Evolutionary conservation across 345 rosid genomes (phyloP).

Genomic region (Hibiscus syriacus): DNA sequence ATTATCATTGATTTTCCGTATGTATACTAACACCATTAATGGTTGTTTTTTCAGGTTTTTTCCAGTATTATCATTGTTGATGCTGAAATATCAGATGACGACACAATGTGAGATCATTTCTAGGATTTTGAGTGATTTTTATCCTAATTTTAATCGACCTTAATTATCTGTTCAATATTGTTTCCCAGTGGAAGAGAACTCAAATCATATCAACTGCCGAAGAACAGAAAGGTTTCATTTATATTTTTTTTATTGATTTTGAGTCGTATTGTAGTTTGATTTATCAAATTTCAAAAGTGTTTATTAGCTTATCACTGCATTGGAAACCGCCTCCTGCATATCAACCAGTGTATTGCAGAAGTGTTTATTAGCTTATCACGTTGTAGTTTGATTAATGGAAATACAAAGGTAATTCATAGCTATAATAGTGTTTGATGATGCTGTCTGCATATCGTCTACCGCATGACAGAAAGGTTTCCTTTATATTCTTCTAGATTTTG

Average conservation of each 20-base stretch:
- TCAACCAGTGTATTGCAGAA: neutral
- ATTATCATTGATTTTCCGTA: too few species aligned
- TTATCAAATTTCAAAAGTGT: neutral
- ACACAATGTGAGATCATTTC: conserved; percentile 32
- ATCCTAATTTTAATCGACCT: neutral
- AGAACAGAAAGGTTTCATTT: conserved; percentile 24
- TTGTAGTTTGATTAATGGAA: neutral
- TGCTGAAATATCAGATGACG: conserved; percentile 28
- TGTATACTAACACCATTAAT: too few species aligned
- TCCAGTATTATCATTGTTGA: conserved; percentile 23
- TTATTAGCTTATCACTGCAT: neutral
- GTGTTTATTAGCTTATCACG: neutral
- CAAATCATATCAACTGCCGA: conserved; percentile 24
- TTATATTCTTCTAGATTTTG: neutral
- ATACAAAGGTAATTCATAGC: neutral
- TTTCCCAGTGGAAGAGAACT: conserved; percentile 36
- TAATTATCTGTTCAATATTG: conserved; percentile 5
- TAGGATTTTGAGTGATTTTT: neutral
- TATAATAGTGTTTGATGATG: neutral
- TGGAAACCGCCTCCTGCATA: neutral
- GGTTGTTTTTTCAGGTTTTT: conserved; percentile 32
- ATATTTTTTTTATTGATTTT: too few species aligned
- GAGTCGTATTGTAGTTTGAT: neutral
- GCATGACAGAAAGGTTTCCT: neutral
- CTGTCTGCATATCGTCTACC: neutral